A percentile compares a stretch with the other conserved stretches of the same genome.
These are phyloP conservation scores for Sporisorium exsertum DNA, from an alignment of 1,284 basidiomycete species.

Conservation along the genomic window DNA sequence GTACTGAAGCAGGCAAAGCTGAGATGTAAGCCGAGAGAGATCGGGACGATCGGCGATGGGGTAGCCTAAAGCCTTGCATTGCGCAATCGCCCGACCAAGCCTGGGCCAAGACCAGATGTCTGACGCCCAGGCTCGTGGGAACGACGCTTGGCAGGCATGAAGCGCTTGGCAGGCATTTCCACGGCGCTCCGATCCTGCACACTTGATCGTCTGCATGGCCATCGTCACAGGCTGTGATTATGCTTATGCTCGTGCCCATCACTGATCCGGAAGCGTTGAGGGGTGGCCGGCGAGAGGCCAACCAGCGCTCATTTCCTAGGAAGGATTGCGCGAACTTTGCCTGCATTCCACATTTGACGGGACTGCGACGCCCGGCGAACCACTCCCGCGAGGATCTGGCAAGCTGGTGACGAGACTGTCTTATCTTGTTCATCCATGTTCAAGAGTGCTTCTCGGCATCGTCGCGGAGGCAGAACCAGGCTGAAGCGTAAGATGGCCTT, in stretches of 20 bases:
- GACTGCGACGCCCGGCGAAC: slow-evolving; percentile 17
- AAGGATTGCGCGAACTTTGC: slow-evolving; percentile 1
- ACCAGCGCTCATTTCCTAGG: too few species aligned
- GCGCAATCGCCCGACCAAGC: not conserved
- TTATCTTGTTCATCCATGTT: not conserved
- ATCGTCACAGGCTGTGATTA: not conserved
- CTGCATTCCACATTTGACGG: slow-evolving; percentile 13
- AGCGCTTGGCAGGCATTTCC: not conserved
- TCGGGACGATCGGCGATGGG: slow-evolving; percentile 2
- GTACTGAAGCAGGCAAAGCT: not conserved
- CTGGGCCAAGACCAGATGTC: not conserved
- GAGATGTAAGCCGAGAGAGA: too few species aligned
- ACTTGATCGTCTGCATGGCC: not conserved
- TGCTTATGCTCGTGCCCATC: not conserved
- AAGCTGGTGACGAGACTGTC: not conserved
- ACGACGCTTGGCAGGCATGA: slow-evolving; percentile 1
- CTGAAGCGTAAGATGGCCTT: too few species aligned
- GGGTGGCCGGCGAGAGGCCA: too few species aligned
- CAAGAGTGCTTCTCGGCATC: not conserved
- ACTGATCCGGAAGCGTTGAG: not conserved
- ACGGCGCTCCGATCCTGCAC: not conserved
- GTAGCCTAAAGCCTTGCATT: not conserved
- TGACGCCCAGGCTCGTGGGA: not conserved
- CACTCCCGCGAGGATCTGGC: not conserved
- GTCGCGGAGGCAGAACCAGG: too few species aligned